A percentile compares a stretch with the other conserved stretches of the same genome.
phyloP scores from a whole-genome alignment of 2,329 filamentous ascomycete species.

The Fusarium sp. region DNA sequence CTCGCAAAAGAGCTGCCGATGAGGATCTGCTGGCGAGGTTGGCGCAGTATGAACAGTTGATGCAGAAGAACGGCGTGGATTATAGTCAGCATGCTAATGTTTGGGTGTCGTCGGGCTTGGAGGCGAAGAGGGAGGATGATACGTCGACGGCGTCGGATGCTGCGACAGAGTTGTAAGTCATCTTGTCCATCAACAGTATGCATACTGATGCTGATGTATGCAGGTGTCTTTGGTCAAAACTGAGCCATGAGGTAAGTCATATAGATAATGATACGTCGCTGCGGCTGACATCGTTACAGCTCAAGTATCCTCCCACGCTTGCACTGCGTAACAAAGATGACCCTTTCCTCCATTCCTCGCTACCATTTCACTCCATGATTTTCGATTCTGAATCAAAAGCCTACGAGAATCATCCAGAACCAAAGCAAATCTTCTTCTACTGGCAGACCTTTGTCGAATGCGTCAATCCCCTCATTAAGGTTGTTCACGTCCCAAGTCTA shows the following conservation, averaged over 20 bases:
- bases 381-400: background rate
- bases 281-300: slow-evolving; percentile 16
- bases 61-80: slow-evolving; percentile 41
- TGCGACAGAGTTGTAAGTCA: slow-evolving; percentile 5
- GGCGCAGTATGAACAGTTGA: slow-evolving; percentile 42
- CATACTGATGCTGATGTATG: accelerated
- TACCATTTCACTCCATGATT: slow-evolving; percentile 11
- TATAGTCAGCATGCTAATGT: slow-evolving; percentile 31
- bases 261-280: accelerated
- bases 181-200: accelerated
- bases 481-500: slow-evolving; percentile 46
- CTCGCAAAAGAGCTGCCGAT: slow-evolving; percentile 42
- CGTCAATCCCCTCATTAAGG: slow-evolving; percentile 47
- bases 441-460: slow-evolving; percentile 49
- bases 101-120: slow-evolving; percentile 38
- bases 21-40: slow-evolving; percentile 41
- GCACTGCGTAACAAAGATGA: slow-evolving; percentile 37
- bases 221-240: slow-evolving; percentile 36
- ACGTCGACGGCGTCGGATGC: background rate
- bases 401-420: slow-evolving; percentile 43
- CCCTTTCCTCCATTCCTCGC: slow-evolving; percentile 11
- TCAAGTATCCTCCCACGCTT: slow-evolving; percentile 39
- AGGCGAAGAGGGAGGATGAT: background rate
- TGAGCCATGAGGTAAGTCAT: slow-evolving; percentile 24
- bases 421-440: slow-evolving; percentile 42